These are phyloP conservation scores for Coccomyxa sp. DNA, from an alignment of 139 green algal species.

Conservation along the genomic window DNA sequence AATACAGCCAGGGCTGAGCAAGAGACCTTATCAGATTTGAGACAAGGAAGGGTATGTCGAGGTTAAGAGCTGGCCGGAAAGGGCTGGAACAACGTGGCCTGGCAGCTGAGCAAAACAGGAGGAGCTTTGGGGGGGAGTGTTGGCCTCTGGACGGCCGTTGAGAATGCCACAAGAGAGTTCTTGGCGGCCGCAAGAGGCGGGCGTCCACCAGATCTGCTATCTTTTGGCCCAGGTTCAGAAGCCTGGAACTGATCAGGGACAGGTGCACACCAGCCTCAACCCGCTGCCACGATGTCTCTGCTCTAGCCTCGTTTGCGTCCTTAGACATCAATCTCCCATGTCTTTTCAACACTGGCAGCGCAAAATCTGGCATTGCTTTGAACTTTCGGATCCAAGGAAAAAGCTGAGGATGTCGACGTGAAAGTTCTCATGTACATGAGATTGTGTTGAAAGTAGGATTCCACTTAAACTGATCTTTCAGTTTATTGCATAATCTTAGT, in stretches of 20 bases:
- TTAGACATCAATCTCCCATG: background rate
- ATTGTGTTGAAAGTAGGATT: no score
- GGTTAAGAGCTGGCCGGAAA: no score
- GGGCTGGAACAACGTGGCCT: no score
- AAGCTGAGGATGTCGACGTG: background rate
- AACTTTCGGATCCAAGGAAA: background rate
- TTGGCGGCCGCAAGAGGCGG: conserved; percentile 67
- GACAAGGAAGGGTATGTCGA: no score
- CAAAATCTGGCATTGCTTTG: background rate
- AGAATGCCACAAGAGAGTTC: background rate
- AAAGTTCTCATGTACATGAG: background rate
- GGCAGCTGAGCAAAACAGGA: background rate
- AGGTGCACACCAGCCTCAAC: conserved; percentile 34
- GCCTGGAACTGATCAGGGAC: conserved; percentile 75
- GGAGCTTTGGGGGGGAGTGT: background rate
- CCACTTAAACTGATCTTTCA: no score
- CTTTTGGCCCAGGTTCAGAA: conserved; percentile 74
- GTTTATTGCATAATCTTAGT: no score
- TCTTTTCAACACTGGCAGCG: background rate
- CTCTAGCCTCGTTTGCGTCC: background rate
- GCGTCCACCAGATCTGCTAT: conserved; percentile 66
- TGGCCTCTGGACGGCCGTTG: background rate
- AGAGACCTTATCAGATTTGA: no score
- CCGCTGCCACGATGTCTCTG: background rate
- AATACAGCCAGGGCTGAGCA: no score